A percentile compares a stretch with the other conserved stretches of the same genome.
These are phyloP conservation scores for Cyclotella kingstonii DNA, from an alignment of 108 stramenopile species.

Conservation along the genomic window DNA sequence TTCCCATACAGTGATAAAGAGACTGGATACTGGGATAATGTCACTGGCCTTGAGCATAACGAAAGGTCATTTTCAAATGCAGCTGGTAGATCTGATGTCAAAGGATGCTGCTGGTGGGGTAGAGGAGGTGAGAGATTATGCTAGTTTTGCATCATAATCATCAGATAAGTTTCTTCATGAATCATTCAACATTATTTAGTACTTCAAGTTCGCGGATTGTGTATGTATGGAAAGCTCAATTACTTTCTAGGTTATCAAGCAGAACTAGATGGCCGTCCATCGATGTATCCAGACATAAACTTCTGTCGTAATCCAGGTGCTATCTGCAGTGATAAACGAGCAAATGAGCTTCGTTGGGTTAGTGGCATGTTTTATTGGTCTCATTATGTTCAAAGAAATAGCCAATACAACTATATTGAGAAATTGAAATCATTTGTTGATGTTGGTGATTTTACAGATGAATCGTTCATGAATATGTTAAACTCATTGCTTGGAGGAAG, in stretches of 20 bases:
- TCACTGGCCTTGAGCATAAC: not conserved
- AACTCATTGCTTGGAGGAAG: too few relatives aligned
- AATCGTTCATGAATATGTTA: constrained; percentile 45
- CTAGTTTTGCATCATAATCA: not conserved
- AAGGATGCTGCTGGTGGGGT: constrained; percentile 53
- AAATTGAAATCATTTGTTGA: constrained; percentile 17
- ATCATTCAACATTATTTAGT: constrained; percentile 18
- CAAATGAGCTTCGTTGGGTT: constrained; percentile 34
- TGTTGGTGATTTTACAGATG: constrained; percentile 26
- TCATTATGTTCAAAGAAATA: constrained; percentile 21
- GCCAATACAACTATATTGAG: constrained; percentile 15
- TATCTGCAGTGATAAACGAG: constrained; percentile 17
- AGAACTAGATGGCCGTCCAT: constrained; percentile 19
- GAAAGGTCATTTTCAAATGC: constrained; percentile 15
- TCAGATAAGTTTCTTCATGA: not conserved
- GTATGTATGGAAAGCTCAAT: constrained; percentile 45
- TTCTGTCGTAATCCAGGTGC: constrained; percentile 37
- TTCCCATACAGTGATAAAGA: constrained; percentile 21
- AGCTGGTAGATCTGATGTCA: constrained; percentile 30
- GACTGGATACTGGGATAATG: constrained; percentile 48
- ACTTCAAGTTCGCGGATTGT: not conserved
- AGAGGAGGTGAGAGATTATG: constrained; percentile 12
- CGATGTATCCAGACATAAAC: constrained; percentile 33
- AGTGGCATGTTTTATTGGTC: constrained; percentile 40
- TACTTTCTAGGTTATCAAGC: constrained; percentile 43